These are phyloP conservation scores for Rhodofomes roseus DNA, from an alignment of 1,284 basidiomycete genomes.

Conservation along the genomic window DNA sequence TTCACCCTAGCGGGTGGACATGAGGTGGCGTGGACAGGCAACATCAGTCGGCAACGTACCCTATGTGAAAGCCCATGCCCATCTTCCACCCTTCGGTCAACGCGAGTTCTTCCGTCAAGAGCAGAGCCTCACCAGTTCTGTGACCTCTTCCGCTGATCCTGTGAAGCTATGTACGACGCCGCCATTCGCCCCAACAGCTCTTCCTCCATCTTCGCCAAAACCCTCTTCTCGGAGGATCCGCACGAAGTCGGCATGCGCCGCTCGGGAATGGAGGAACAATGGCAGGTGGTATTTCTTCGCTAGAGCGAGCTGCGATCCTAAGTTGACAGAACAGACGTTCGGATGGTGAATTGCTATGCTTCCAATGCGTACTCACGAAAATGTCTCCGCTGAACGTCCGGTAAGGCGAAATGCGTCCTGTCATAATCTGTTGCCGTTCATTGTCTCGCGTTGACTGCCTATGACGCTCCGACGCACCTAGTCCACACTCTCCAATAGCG, in stretches of 20 bases:
- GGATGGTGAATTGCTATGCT: background rate
- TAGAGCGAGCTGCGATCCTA: slow-evolving; percentile 61
- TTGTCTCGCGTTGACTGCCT: too few species aligned
- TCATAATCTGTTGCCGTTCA: slow-evolving; percentile 67
- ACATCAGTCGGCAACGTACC: slow-evolving; percentile 26
- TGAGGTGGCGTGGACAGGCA: background rate
- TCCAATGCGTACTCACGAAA: slow-evolving; percentile 48
- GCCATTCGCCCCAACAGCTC: slow-evolving; percentile 50
- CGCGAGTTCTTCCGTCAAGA: background rate
- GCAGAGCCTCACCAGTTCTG: slow-evolving; percentile 56
- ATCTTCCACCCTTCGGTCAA: slow-evolving; percentile 36
- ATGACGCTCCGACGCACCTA: slow-evolving; percentile 46
- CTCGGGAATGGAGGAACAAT: slow-evolving; percentile 83
- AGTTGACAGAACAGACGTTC: background rate
- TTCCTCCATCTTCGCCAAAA: slow-evolving; percentile 56
- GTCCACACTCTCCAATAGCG: slow-evolving; percentile 84
- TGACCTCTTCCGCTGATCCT: slow-evolving; percentile 62
- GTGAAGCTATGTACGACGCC: slow-evolving; percentile 91
- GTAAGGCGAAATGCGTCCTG: slow-evolving; percentile 67
- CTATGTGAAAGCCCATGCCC: slow-evolving; percentile 69
- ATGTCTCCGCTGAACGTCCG: slow-evolving; percentile 61
- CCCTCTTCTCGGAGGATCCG: slow-evolving; percentile 64
- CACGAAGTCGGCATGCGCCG: slow-evolving; percentile 73
- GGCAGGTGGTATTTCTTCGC: slow-evolving; percentile 75
- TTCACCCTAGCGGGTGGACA: slow-evolving; percentile 49